These are phyloP conservation scores for Cryptosporidium parvum DNA, from an alignment of 169 alveolate species.

Conservation along the genomic window DNA sequence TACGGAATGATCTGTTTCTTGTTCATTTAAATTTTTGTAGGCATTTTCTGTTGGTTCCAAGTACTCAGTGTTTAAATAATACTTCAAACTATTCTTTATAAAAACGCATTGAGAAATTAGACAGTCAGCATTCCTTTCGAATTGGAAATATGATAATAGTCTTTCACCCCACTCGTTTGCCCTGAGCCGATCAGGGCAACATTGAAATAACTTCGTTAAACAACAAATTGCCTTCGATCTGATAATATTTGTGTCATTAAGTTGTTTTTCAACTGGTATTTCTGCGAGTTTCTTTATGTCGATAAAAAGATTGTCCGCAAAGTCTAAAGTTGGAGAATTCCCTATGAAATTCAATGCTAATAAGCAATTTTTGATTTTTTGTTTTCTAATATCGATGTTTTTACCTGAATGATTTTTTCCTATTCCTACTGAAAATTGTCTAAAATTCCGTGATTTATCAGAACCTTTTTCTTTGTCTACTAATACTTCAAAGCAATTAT, in stretches of 20 bases:
- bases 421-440: neutral
- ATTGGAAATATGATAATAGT: slow-evolving; percentile 42
- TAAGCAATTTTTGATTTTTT: slow-evolving; percentile 17
- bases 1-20: neutral
- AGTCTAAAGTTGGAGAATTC: slow-evolving; percentile 47
- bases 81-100: slow-evolving; percentile 10
- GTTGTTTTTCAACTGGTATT: slow-evolving; percentile 25
- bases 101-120: slow-evolving; percentile 50
- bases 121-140: slow-evolving; percentile 51
- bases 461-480: neutral
- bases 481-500: slow-evolving; percentile 23
- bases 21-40: neutral
- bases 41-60: neutral
- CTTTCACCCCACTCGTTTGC: slow-evolving; percentile 54
- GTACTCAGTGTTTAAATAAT: neutral
- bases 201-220: slow-evolving; percentile 44
- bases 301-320: slow-evolving; percentile 60
- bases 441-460: slow-evolving; percentile 13
- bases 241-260: slow-evolving; percentile 6
- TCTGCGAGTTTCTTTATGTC: slow-evolving; percentile 52
- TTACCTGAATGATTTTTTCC: neutral
- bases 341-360: slow-evolving; percentile 61
- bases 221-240: slow-evolving; percentile 72
- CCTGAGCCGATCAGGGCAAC: slow-evolving; percentile 61
- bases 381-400: neutral